Evolutionary conservation across 75 land plant species (phyloP).

Genomic region (Cryptomeria japonica): DNA sequence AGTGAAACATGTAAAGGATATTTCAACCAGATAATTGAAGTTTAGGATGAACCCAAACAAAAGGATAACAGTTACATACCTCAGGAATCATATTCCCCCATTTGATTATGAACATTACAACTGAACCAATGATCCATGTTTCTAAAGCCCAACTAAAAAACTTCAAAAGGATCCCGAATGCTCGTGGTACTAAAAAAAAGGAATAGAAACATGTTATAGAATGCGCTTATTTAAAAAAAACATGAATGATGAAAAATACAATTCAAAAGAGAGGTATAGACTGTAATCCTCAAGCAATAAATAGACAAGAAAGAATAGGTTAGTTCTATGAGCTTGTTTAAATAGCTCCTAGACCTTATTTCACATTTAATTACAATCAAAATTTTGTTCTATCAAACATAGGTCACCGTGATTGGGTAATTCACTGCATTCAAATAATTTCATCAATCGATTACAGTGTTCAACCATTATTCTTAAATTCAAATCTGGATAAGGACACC

Average conservation of each 20-base stretch:
- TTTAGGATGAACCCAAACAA: neutral
- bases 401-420: no score
- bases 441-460: no score
- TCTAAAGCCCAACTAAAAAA: conserved; percentile 78
- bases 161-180: conserved; percentile 70
- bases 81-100: conserved; percentile 72
- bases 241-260: neutral
- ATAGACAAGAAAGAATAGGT: neutral
- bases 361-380: neutral
- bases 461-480: no score
- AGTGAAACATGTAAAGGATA: neutral
- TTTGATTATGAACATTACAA: conserved; percentile 55
- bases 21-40: neutral
- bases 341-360: neutral
- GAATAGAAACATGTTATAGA: neutral
- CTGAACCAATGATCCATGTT: conserved; percentile 38
- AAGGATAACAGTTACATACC: conserved; percentile 36
- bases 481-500: no score
- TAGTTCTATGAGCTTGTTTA: neutral
- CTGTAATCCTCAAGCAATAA: neutral
- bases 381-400: no score
- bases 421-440: no score
- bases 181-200: conserved; percentile 59
- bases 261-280: neutral
- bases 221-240: neutral